Percentiles rank a stretch among this genome's conserved stretches.
phyloP scores from a whole-genome alignment of 2,329 filamentous ascomycete genomes.

The Amauroascus verrucosus region DNA sequence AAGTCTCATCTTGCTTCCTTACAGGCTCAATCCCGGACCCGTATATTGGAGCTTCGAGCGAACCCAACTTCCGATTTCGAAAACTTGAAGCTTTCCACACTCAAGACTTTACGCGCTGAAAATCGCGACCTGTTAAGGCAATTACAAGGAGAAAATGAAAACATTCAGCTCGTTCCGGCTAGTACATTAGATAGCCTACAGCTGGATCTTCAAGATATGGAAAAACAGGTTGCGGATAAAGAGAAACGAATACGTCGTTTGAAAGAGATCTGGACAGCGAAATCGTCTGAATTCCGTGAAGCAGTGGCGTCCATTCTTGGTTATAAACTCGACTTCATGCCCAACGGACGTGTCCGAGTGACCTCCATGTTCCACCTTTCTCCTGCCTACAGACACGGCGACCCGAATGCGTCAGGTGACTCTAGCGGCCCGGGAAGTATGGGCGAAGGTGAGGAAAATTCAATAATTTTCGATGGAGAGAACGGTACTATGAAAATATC shows the following conservation, averaged over 20 bases:
- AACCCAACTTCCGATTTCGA: slow-evolving; percentile 85
- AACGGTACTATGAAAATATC: slow-evolving; percentile 96
- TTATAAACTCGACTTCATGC: slow-evolving; percentile 91
- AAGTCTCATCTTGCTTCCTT: slow-evolving; percentile 61
- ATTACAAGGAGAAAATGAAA: slow-evolving; percentile 44
- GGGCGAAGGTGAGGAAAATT: slow-evolving; percentile 44
- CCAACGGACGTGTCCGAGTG: slow-evolving; percentile 91
- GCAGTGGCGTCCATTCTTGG: slow-evolving; percentile 85
- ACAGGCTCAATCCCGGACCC: slow-evolving; percentile 60
- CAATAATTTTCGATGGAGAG: slow-evolving; percentile 78
- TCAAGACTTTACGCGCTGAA: slow-evolving; percentile 67
- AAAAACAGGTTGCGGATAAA: slow-evolving; percentile 55
- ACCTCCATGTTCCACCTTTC: slow-evolving; percentile 75
- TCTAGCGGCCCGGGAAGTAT: slow-evolving; percentile 33
- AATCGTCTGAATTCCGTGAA: slow-evolving; percentile 89
- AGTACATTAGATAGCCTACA: slow-evolving; percentile 66
- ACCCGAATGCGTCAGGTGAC: slow-evolving; percentile 51
- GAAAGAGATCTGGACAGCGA: slow-evolving; percentile 85
- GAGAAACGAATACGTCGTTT: slow-evolving; percentile 78
- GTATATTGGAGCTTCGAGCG: slow-evolving; percentile 74
- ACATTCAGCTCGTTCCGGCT: slow-evolving; percentile 58
- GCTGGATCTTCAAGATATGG: slow-evolving; percentile 62
- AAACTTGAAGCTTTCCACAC: slow-evolving; percentile 69
- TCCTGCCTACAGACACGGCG: slow-evolving; percentile 35
- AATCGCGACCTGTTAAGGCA: slow-evolving; percentile 73